Percentiles rank a stretch among this genome's conserved stretches.
These are phyloP conservation scores for Globisporangium paroecandrum DNA, from an alignment of 352 stramenopile genomes.

Conservation along the genomic window DNA sequence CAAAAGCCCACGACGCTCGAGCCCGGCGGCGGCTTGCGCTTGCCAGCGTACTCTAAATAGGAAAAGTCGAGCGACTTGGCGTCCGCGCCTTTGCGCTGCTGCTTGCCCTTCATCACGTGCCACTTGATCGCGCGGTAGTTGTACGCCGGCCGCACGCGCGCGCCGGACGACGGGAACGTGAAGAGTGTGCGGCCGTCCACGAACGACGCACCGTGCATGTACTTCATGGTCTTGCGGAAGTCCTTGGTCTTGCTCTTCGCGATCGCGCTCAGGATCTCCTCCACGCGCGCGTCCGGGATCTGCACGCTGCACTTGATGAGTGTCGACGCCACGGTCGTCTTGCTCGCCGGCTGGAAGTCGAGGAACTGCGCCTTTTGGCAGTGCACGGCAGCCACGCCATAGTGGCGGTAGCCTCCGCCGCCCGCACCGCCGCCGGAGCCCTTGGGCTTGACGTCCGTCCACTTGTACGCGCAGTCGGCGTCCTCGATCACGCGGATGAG, in stretches of 20 bases:
- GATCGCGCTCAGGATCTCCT: conserved; percentile 55
- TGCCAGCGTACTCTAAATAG: conserved; percentile 76
- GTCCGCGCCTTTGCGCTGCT: neutral
- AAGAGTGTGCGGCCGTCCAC: conserved; percentile 28
- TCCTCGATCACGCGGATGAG: conserved; percentile 71
- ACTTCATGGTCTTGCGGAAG: conserved; percentile 48
- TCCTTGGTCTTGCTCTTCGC: conserved; percentile 62
- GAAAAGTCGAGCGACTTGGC: conserved; percentile 47
- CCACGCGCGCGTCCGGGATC: conserved; percentile 40
- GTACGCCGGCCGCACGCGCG: conserved; percentile 29
- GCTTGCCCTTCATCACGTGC: conserved; percentile 32
- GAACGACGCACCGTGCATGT: conserved; percentile 60
- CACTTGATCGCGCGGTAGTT: conserved; percentile 70
- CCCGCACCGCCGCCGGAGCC: conserved; percentile 6
- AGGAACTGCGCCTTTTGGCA: conserved; percentile 64
- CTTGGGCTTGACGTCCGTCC: conserved; percentile 18
- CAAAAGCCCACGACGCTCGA: conserved; percentile 70
- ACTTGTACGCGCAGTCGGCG: conserved; percentile 76
- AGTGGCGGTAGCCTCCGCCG: neutral
- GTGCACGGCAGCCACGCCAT: neutral
- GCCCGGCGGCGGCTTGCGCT: conserved; percentile 17
- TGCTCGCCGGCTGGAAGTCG: conserved; percentile 59
- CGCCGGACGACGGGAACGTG: conserved; percentile 45
- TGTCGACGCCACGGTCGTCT: conserved; percentile 51
- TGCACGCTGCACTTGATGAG: conserved; percentile 65